A percentile compares a stretch with the other conserved stretches of the same genome.
phyloP scores from a whole-genome alignment of 139 green algal genomes.

The Closterium sp. region DNA sequence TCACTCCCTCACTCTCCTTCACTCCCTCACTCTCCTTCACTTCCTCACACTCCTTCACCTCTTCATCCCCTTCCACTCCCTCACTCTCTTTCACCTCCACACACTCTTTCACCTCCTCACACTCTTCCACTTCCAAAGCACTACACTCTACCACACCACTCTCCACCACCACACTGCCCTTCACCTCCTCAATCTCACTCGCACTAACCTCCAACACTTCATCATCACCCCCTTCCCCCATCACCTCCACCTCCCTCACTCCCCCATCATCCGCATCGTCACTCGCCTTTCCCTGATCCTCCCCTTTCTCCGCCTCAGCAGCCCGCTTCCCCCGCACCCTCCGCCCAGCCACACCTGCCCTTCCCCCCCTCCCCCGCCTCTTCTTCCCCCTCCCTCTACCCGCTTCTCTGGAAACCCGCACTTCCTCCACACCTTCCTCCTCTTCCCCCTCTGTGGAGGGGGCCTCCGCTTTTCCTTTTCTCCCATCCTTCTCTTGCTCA shows the following conservation, averaged over 20 bases:
- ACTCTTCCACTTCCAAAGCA: not conserved
- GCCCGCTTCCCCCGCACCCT: not conserved
- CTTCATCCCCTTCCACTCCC: too few species aligned
- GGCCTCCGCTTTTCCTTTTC: not conserved
- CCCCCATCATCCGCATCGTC: not conserved
- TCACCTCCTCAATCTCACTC: not conserved
- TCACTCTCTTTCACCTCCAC: not conserved
- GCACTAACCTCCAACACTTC: not conserved
- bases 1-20: not conserved
- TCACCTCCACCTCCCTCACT: not conserved
- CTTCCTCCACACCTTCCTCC: not conserved
- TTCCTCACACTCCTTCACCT: not conserved
- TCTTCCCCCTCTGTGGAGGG: not conserved
- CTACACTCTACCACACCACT: too few species aligned
- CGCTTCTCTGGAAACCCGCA: not conserved
- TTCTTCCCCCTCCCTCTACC: not conserved
- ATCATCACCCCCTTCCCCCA: not conserved
- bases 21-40: not conserved
- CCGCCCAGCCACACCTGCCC: not conserved
- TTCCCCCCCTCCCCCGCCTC: not conserved
- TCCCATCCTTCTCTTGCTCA: not conserved
- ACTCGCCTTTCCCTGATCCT: not conserved
- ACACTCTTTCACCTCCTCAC: not conserved
- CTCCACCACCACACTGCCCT: not conserved
- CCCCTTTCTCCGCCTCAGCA: not conserved